Conservation (phyloP, 2,329 filamentous ascomycete species). For the Cryphonectria naterciae region DNA sequence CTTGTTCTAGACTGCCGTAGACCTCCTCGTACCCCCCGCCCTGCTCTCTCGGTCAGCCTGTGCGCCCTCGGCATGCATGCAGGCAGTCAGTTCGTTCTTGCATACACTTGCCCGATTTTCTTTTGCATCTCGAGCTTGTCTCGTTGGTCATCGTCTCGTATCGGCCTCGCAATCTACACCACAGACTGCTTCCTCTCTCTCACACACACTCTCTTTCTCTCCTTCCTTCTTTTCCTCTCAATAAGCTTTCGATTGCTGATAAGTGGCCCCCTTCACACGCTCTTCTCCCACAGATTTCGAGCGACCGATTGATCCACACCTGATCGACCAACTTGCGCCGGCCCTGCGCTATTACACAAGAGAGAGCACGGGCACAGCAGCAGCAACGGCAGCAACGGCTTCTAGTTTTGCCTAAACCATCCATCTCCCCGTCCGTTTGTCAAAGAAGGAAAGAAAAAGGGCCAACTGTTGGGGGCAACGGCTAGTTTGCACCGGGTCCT, state of each 20-base stretch:
- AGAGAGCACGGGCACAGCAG: neutral
- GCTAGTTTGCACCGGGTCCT: neutral
- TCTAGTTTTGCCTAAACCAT: neutral
- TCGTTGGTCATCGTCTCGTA: constrained; percentile 20
- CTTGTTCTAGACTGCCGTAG: constrained; percentile 25
- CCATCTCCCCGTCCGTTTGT: neutral
- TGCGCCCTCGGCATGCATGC: neutral
- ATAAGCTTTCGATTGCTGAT: neutral
- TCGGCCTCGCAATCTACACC: constrained; percentile 16
- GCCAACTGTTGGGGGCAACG: neutral
- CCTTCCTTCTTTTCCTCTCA: neutral
- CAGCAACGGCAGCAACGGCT: neutral
- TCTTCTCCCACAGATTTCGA: neutral
- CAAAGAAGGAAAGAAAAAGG: neutral
- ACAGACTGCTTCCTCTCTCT: constrained; percentile 5
- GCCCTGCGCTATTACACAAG: neutral
- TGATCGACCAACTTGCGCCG: neutral
- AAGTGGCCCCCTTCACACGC: neutral
- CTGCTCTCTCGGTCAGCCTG: constrained; percentile 4
- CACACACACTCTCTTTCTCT: neutral
- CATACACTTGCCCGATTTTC: neutral
- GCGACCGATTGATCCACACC: constrained; percentile 1
- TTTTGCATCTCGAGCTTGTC: constrained; percentile 10
- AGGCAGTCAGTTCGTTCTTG: neutral
- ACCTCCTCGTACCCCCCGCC: constrained; percentile 11